Evolutionary conservation across 2,329 filamentous ascomycete genomes (phyloP).

Genomic region (Pezicula rhizophila): DNA sequence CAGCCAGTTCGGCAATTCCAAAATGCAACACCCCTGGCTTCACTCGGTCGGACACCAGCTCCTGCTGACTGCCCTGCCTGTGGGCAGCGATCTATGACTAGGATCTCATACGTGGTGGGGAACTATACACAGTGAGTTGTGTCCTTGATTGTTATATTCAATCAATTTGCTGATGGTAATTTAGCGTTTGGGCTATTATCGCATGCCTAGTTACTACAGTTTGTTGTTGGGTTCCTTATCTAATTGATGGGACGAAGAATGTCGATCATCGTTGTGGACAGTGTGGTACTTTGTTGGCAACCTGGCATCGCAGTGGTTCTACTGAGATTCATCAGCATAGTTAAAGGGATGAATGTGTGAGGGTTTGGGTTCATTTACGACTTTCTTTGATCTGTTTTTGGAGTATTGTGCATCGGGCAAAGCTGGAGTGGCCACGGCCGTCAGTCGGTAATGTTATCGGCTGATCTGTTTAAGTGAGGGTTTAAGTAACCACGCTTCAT

Average conservation of each 20-base stretch:
- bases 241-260: slow-evolving; percentile 7
- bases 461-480: no score
- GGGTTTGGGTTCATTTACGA: no score
- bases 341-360: no score
- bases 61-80: slow-evolving; percentile 14
- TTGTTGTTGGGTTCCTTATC: slow-evolving; percentile 7
- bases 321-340: slow-evolving; percentile 9
- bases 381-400: no score
- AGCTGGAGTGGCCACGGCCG: no score
- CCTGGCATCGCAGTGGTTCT: slow-evolving; percentile 7
- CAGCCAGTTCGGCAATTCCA: slow-evolving; percentile 2
- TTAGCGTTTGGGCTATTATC: slow-evolving; percentile 7
- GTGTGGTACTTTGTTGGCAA: slow-evolving; percentile 7
- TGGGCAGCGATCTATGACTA: slow-evolving; percentile 10
- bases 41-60: slow-evolving; percentile 6
- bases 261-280: slow-evolving; percentile 8
- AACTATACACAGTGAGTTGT: slow-evolving; percentile 7
- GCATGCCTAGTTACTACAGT: slow-evolving; percentile 5
- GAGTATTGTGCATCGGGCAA: no score
- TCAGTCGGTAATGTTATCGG: no score
- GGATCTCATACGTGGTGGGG: slow-evolving; percentile 4
- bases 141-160: background rate
- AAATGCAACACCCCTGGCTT: slow-evolving; percentile 10
- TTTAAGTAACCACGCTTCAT: no score
- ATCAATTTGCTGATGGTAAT: background rate